A percentile compares a stretch with the other conserved stretches of the same genome.
Conservation (phyloP, 257 asterid species). For the Lycium barbarum region DNA sequence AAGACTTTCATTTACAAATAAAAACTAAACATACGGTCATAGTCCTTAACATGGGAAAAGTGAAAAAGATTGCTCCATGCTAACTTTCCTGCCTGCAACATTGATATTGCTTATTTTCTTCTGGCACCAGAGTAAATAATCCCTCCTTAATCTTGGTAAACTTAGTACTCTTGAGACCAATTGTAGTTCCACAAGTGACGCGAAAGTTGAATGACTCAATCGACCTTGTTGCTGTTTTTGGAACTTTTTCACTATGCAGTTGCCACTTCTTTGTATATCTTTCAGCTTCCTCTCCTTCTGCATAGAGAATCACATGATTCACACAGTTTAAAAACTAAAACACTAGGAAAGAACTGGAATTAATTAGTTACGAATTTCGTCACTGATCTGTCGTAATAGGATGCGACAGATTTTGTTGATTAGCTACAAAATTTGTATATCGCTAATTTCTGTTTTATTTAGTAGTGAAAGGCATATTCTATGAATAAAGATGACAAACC, state of each 20-base stretch:
- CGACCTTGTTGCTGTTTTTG: slow-evolving; percentile 46
- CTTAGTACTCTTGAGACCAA: slow-evolving; percentile 63
- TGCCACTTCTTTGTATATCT: slow-evolving; percentile 62
- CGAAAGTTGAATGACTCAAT: slow-evolving; percentile 36
- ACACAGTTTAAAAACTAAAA: not conserved
- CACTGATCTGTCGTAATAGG: too few relatives aligned
- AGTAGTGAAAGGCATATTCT: not conserved
- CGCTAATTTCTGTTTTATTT: not conserved
- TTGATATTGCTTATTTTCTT: slow-evolving; percentile 62
- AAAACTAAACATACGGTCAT: not conserved
- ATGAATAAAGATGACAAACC: slow-evolving; percentile 45
- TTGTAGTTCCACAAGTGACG: slow-evolving; percentile 69
- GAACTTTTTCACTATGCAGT: slow-evolving; percentile 78
- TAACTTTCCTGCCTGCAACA: slow-evolving; percentile 59
- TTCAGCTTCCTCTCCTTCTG: slow-evolving; percentile 77
- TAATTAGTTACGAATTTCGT: not conserved
- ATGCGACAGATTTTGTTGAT: not conserved
- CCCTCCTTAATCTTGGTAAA: slow-evolving; percentile 60
- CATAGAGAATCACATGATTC: slow-evolving; percentile 6
- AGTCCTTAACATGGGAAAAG: slow-evolving; percentile 75
- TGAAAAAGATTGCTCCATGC: slow-evolving; percentile 64
- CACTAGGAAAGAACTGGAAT: not conserved
- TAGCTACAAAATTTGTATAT: not conserved
- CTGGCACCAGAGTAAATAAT: slow-evolving; percentile 74
- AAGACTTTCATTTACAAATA: slow-evolving; percentile 22